These are phyloP conservation scores for Didymella pomorum DNA, from an alignment of 2,329 filamentous ascomycete genomes.

Conservation along the genomic window DNA sequence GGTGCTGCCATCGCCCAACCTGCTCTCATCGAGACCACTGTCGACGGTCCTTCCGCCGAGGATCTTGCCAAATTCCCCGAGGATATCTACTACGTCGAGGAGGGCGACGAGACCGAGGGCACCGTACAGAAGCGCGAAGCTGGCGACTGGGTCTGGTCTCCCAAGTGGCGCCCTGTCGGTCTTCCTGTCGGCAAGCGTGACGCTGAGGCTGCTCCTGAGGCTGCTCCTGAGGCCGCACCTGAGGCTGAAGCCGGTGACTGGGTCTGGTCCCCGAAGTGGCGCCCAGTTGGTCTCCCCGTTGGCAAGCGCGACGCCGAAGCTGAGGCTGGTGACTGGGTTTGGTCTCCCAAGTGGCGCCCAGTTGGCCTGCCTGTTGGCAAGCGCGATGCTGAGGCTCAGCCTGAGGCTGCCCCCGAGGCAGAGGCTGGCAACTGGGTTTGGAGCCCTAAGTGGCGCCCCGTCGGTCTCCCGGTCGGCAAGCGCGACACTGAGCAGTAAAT, in stretches of 20 bases:
- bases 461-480: constrained; percentile 19
- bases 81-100: constrained; percentile 8
- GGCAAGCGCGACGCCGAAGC: constrained; percentile 13
- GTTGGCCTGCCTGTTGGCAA: constrained; percentile 35
- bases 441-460: constrained; percentile 7
- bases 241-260: constrained; percentile 7
- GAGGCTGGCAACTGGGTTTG: background rate
- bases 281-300: background rate
- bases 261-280: background rate
- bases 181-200: constrained; percentile 10
- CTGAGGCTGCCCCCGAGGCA: background rate
- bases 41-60: constrained; percentile 17
- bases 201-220: too few species aligned
- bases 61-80: background rate
- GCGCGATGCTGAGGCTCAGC: constrained; percentile 1
- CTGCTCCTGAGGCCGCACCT: too few species aligned
- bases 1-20: constrained; percentile 41
- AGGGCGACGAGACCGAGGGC: constrained; percentile 13
- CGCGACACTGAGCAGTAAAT: constrained; percentile 40
- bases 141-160: background rate
- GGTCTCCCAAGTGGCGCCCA: constrained; percentile 13
- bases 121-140: constrained; percentile 22
- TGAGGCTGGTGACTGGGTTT: constrained; percentile 1
- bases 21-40: constrained; percentile 24
- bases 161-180: background rate